Percentiles rank a stretch among this genome's conserved stretches.
These are phyloP conservation scores for Rubroshorea leprosula DNA, from an alignment of 345 rosid genomes.

Conservation along the genomic window DNA sequence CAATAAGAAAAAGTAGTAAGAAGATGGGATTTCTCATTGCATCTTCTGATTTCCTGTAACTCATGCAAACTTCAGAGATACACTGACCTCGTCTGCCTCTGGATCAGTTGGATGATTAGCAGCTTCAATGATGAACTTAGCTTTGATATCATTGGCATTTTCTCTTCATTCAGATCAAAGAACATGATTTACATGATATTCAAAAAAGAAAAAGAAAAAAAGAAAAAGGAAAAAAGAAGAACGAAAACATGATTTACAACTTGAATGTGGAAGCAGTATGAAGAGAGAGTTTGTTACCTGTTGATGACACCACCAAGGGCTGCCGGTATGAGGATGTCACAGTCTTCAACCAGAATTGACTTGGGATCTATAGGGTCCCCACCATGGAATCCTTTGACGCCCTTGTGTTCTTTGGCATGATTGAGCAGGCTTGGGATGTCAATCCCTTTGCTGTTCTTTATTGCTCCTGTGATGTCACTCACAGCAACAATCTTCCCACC, in stretches of 20 bases:
- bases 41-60: not conserved
- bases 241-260: not conserved
- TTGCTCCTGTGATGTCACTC: conserved; percentile 83
- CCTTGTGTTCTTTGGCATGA: conserved; percentile 55
- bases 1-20: not conserved
- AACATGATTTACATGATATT: not conserved
- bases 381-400: conserved; percentile 75
- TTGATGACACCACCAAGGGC: conserved; percentile 95
- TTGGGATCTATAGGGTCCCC: conserved; percentile 50
- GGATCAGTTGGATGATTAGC: conserved; percentile 99
- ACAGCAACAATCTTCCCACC: conserved; percentile 87
- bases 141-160: conserved; percentile 81
- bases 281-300: conserved; percentile 28
- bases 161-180: conserved; percentile 38
- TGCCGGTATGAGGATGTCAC: conserved; percentile 85
- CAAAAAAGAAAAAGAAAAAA: not conserved
- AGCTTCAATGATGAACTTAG: conserved; percentile 84
- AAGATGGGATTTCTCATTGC: not conserved
- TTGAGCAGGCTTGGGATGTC: conserved; percentile 53
- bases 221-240: not conserved
- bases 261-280: not conserved
- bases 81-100: conserved; percentile 82
- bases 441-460: conserved; percentile 73
- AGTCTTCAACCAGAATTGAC: conserved; percentile 68
- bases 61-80: not conserved